Evolutionary conservation across 352 stramenopile species (phyloP).

Genomic region (Globisporangium okanoganense): DNA sequence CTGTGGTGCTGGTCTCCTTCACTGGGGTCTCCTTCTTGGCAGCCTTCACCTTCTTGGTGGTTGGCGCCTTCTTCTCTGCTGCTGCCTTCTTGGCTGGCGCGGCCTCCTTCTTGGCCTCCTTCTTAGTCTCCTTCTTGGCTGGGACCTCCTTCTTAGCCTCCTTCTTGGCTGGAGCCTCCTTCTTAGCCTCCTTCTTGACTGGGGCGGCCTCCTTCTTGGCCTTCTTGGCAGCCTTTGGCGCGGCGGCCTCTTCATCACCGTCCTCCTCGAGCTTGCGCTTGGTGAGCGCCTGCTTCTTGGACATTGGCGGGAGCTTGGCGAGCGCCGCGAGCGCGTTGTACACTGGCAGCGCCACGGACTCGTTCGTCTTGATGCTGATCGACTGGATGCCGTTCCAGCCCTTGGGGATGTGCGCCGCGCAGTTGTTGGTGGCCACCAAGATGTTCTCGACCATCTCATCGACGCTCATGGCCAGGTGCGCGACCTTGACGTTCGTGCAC

Average conservation of each 20-base stretch:
- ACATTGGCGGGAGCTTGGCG: slow-evolving; percentile 54
- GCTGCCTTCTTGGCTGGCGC: not conserved
- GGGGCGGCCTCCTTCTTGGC: slow-evolving; percentile 16
- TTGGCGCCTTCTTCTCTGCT: slow-evolving; percentile 1
- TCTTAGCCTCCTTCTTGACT: slow-evolving; percentile 16
- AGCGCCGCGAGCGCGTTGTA: slow-evolving; percentile 80
- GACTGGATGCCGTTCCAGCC: slow-evolving; percentile 91
- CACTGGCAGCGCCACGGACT: slow-evolving; percentile 87
- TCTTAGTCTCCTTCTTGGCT: slow-evolving; percentile 18
- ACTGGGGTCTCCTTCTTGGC: not conserved
- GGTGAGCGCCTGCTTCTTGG: slow-evolving; percentile 44
- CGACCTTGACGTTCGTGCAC: slow-evolving; percentile 89
- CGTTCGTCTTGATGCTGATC: slow-evolving; percentile 88
- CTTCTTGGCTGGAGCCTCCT: slow-evolving; percentile 17
- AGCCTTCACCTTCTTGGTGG: slow-evolving; percentile 13
- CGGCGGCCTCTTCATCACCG: slow-evolving; percentile 14
- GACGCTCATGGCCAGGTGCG: slow-evolving; percentile 49
- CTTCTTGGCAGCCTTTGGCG: slow-evolving; percentile 13
- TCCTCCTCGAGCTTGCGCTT: slow-evolving; percentile 70
- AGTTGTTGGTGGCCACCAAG: slow-evolving; percentile 67
- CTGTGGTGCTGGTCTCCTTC: not conserved
- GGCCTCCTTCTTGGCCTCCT: slow-evolving; percentile 4
- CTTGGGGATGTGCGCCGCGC: slow-evolving; percentile 76
- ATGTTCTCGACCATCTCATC: slow-evolving; percentile 79
- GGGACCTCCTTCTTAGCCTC: slow-evolving; percentile 4